Base-by-base conservation (phyloP, 2,329 filamentous ascomycete genomes). In the Fusarium sp. region DNA sequence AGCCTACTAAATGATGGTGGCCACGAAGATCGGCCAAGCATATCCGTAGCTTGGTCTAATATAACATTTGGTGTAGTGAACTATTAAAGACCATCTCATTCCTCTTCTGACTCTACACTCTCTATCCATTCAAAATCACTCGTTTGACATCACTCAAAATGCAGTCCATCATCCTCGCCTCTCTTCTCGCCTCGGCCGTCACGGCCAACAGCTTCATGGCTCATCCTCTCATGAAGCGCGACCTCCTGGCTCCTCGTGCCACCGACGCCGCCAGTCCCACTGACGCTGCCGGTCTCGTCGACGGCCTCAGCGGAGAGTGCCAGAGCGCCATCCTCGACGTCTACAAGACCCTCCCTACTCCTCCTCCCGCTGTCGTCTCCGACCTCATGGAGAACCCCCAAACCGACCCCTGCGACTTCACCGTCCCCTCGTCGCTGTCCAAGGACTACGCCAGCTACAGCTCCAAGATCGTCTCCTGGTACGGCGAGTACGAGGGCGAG, bases 331-430 rank as follows among this genome's bases (percentile, higher is more conserved):
- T 73, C 54, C 40, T 72, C 30, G 63, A 62, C 51, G 44, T 76
- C 66, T 65, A 72, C 67, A 41, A 55, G 41, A 56, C 66, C 10
- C 33, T 78, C 15, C 78, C 78, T 14, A 77, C 77, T 5, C 77
- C 78, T 19, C 69, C 75, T 7, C 66, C 77, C 3, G 62, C 62
- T 32, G 69, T 80, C 67, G 32, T 71, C 56, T 64, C 70, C 35
- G 75, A 75, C 65, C 33, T 70, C 27, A 45, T 46, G 11, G 56
- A 63, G 10, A 52, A 76, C 66, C 66, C 73, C 7, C 67, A 70
- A 52, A 73, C 75, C 51, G 73, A 79, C 73, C 66, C 72, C 5
- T 80, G 79, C 77, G 20, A 57, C 64, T 74, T 76, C 72, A 73
- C 57, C 55, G 56, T 73, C 8, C 76, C 79, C n/a, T 39, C 63